A percentile compares a stretch with the other conserved stretches of the same genome.
Conservation (phyloP, 2,329 filamentous ascomycete genomes). For the Lecanicillium sp. region DNA sequence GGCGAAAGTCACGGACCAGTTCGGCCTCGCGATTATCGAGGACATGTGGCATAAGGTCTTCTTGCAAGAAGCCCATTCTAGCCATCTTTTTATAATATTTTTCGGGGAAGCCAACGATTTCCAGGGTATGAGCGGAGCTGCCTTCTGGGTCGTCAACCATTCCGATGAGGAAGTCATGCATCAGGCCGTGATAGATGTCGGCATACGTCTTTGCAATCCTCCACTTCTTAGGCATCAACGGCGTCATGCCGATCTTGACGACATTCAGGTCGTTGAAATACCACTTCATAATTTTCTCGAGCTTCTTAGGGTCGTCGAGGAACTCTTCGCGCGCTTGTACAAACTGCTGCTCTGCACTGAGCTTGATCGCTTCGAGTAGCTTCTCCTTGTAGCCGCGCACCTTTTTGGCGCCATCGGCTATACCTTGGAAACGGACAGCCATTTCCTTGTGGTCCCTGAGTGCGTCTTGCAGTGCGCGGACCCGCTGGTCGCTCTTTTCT, state of each 20-base stretch:
- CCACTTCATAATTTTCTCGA: constrained; percentile 90
- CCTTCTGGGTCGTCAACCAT: constrained; percentile 78
- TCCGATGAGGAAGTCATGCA: constrained; percentile 86
- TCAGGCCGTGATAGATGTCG: constrained; percentile 83
- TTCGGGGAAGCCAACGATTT: constrained; percentile 90
- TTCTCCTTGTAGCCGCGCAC: constrained; percentile 95
- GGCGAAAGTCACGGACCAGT: constrained; percentile 85
- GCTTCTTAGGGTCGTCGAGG: constrained; percentile 68
- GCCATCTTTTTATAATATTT: constrained; percentile 96
- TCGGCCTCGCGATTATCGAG: constrained; percentile 87
- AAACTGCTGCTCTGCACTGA: constrained; percentile 68
- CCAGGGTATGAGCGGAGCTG: constrained; percentile 79
- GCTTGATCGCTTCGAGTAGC: constrained; percentile 73
- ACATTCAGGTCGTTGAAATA: constrained; percentile 97
- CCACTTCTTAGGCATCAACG: constrained; percentile 93
- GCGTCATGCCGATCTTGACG: constrained; percentile 86
- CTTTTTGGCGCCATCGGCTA: constrained; percentile 86
- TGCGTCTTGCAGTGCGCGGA: constrained; percentile 85
- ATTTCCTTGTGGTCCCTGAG: constrained; percentile 94
- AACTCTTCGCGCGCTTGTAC: constrained; percentile 66
- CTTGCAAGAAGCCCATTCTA: constrained; percentile 72
- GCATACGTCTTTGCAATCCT: constrained; percentile 87
- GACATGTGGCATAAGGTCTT: constrained; percentile 76
- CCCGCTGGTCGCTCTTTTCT: constrained; percentile 91
- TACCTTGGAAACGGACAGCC: constrained; percentile 86